Evolutionary conservation across 225 moss, liverwort and hornwort species (phyloP).

Genomic region (Polytrichum formosum): DNA sequence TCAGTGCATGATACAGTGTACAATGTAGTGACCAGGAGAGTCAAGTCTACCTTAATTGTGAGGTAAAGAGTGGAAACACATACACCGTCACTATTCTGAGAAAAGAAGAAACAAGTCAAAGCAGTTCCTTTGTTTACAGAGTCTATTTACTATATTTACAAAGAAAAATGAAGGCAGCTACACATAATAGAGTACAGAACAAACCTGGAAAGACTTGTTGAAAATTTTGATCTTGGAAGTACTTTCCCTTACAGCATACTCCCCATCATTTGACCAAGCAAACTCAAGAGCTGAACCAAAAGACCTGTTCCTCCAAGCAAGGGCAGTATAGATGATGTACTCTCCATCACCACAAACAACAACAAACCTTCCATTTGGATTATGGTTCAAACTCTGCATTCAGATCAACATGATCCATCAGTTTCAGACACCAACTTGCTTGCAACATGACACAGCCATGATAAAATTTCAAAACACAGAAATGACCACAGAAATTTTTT

Average conservation of each 20-base stretch:
- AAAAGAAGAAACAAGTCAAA: too few species aligned
- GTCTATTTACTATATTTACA: too few species aligned
- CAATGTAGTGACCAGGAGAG: too few species aligned
- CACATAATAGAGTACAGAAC: not conserved
- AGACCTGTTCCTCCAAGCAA: conserved; percentile 94
- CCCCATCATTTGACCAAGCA: conserved; percentile 84
- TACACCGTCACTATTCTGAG: too few species aligned
- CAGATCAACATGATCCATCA: not conserved
- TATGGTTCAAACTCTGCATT: conserved; percentile 85
- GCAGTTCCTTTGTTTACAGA: too few species aligned
- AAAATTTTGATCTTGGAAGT: conserved; percentile 93
- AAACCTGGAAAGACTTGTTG: conserved; percentile 87
- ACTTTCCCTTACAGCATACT: conserved; percentile 90
- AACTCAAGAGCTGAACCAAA: conserved; percentile 92
- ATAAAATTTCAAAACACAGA: too few species aligned
- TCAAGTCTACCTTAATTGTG: too few species aligned
- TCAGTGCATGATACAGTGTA: too few species aligned
- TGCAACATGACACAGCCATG: too few species aligned
- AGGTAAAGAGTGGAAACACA: too few species aligned
- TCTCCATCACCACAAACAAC: conserved; percentile 96
- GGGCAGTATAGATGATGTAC: conserved; percentile 91
- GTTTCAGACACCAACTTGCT: too few species aligned
- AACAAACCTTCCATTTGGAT: conserved; percentile 90
- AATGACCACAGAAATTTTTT: too few species aligned
- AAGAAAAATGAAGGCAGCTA: not conserved